Base-by-base conservation (phyloP, 2,329 filamentous ascomycete genomes). In the Colletotrichum brevisporum region DNA sequence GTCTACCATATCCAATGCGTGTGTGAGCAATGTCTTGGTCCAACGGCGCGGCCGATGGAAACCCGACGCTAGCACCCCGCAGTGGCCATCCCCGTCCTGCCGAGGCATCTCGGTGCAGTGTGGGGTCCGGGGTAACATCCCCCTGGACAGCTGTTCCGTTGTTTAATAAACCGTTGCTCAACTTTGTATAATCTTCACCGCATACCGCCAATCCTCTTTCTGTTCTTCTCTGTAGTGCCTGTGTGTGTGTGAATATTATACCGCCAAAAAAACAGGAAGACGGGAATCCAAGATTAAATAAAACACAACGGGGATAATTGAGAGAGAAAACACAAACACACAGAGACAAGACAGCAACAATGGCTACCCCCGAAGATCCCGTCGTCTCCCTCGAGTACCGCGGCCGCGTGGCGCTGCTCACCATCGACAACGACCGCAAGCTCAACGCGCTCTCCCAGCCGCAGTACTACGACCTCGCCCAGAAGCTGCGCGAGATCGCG, bases 341-440 rank as follows among this genome's bases (percentile, higher is more conserved):
- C n/a, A 26, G 15, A 39, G 47, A n/a, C 59, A 26, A 36, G 15
- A 15, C 39, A 54, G 21, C 59, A 26, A 36, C 16, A 61, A 69
- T 69, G 67, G 62, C 67, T 6, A 55, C 57, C 31, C 52, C 54
- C 31, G 63, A 68, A 31, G 67, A 70, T 18, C 39, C 76, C 39
- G 74, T 80, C 73, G 76, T 83, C 72, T 74, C 69, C 9, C 70
- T 83, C 68, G 81, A 83, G 69, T 82, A 82, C 72, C 80, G 76
- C 61, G 81, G 80, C 61, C 81, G 81, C 71, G 76, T 83, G 16
- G 82, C 95, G 76, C 89, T 95, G 77, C 91, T 99, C 80, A 97
- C 94, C 18, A 91, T 99, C 77, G 91, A 95, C 81, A 92, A 93
- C 59, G 88, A 91, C 63, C 88, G 90, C 78, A 98, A 98, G 83